These are phyloP conservation scores for Fragosphaeria purpurea DNA, from an alignment of 2,329 filamentous ascomycete genomes.

Conservation along the genomic window DNA sequence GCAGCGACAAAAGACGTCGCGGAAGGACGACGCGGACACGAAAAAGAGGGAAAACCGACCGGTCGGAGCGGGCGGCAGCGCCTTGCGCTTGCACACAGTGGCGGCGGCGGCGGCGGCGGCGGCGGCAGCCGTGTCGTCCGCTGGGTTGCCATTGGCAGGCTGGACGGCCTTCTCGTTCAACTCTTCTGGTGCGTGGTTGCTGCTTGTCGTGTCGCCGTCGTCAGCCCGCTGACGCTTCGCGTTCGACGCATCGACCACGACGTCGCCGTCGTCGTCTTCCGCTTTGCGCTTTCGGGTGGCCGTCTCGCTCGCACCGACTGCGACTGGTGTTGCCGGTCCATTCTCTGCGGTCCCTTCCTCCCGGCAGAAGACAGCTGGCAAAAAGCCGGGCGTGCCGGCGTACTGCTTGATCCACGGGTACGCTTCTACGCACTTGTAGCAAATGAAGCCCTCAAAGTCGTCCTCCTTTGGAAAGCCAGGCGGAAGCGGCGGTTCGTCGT, in stretches of 20 bases:
- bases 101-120: not conserved
- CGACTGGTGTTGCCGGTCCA: constrained; percentile 1
- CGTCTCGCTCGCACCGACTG: not conserved
- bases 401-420: constrained; percentile 90
- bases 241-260: constrained; percentile 19
- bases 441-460: constrained; percentile 80
- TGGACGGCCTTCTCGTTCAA: too few species aligned
- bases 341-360: constrained; percentile 9
- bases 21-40: constrained; percentile 63
- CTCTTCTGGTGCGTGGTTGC: too few species aligned
- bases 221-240: constrained; percentile 36
- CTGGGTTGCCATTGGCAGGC: too few species aligned
- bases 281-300: constrained; percentile 57
- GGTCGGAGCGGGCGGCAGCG: constrained; percentile 45
- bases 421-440: constrained; percentile 84
- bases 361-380: constrained; percentile 55
- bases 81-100: constrained; percentile 46
- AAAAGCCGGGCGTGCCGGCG: constrained; percentile 68
- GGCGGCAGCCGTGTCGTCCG: constrained; percentile 4
- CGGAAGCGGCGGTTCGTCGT: constrained; percentile 59
- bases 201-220: not conserved
- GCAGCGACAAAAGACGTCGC: constrained; percentile 74
- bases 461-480: constrained; percentile 83
- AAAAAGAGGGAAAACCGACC: constrained; percentile 74
- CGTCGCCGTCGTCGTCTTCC: constrained; percentile 36